Evolutionary conservation across 2,329 filamentous ascomycete genomes (phyloP).

Genomic region (Clonostachys sp.): DNA sequence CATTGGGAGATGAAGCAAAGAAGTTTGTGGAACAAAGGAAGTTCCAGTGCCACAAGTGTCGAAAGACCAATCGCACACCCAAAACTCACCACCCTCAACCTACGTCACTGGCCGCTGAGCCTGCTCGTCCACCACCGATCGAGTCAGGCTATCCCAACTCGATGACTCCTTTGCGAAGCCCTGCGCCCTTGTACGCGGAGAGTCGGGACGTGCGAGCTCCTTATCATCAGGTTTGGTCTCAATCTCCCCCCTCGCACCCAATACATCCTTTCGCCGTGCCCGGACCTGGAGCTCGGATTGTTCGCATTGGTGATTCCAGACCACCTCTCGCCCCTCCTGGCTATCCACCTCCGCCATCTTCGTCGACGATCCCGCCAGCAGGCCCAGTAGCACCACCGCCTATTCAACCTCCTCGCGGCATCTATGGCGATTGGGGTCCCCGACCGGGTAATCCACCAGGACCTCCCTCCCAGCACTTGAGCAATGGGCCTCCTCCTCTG

Average conservation of each 20-base stretch:
- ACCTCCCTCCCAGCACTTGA: slow-evolving; percentile 42
- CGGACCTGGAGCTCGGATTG: background rate
- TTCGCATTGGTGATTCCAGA: background rate
- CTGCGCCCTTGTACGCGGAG: background rate
- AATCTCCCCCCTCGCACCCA: background rate
- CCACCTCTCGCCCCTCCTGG: slow-evolving; percentile 3
- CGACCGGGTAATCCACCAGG: slow-evolving; percentile 44
- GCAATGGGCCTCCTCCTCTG: slow-evolving; percentile 35
- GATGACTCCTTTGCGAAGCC: background rate
- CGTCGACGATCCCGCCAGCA: slow-evolving; percentile 10
- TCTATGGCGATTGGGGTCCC: slow-evolving; percentile 43
- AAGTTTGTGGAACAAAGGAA: slow-evolving; percentile 56
- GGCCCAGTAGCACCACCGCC: slow-evolving; percentile 25
- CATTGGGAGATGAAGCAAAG: slow-evolving; percentile 49
- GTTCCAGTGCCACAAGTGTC: slow-evolving; percentile 75
- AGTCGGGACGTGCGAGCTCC: background rate
- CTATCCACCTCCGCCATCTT: slow-evolving; percentile 11
- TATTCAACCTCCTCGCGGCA: slow-evolving; percentile 16
- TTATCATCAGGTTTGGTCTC: background rate
- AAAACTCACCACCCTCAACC: background rate
- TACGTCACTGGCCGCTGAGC: background rate
- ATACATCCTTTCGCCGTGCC: background rate
- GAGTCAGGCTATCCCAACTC: too few relatives aligned
- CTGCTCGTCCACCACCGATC: background rate
- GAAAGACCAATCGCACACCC: background rate